These are phyloP conservation scores for Scutellaria galericulata DNA, from an alignment of 257 asterid genomes.

Conservation along the genomic window DNA sequence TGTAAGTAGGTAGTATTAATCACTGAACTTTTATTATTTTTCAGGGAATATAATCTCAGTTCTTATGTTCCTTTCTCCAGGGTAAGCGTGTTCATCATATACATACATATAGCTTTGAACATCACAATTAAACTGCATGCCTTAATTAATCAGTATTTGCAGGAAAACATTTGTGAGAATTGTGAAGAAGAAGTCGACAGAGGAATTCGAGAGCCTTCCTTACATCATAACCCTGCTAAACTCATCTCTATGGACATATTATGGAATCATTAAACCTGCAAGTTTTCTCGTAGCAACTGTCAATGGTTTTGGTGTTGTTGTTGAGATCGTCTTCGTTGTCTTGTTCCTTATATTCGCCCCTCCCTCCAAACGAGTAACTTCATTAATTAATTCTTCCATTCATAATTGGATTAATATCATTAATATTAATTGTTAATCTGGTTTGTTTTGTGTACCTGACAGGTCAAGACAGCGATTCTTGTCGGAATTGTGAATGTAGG, in stretches of 20 bases:
- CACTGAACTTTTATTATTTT: not conserved
- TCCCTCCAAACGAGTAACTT: constrained; percentile 44
- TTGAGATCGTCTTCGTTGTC: constrained; percentile 47
- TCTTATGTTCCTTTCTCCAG: constrained; percentile 76
- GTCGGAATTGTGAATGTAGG: constrained; percentile 58
- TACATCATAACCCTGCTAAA: constrained; percentile 65
- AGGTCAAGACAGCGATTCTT: constrained; percentile 50
- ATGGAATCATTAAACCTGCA: constrained; percentile 66
- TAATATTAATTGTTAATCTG: not conserved
- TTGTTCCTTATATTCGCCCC: constrained; percentile 62
- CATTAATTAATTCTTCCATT: not conserved
- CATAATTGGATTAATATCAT: not conserved
- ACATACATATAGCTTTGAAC: not conserved
- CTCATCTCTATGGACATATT: constrained; percentile 67
- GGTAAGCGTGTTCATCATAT: constrained; percentile 40
- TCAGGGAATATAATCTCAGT: constrained; percentile 76
- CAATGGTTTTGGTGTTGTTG: constrained; percentile 64
- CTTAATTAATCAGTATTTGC: constrained; percentile 1
- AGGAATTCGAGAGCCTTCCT: constrained; percentile 70
- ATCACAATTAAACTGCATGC: not conserved
- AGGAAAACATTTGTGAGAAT: constrained; percentile 71
- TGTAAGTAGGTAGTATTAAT: not conserved
- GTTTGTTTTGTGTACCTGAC: constrained; percentile 3
- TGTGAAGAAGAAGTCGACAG: constrained; percentile 59
- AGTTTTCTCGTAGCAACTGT: constrained; percentile 73